Conservation (phyloP, 2,329 filamentous ascomycete genomes). For the Colletotrichum siamense region DNA sequence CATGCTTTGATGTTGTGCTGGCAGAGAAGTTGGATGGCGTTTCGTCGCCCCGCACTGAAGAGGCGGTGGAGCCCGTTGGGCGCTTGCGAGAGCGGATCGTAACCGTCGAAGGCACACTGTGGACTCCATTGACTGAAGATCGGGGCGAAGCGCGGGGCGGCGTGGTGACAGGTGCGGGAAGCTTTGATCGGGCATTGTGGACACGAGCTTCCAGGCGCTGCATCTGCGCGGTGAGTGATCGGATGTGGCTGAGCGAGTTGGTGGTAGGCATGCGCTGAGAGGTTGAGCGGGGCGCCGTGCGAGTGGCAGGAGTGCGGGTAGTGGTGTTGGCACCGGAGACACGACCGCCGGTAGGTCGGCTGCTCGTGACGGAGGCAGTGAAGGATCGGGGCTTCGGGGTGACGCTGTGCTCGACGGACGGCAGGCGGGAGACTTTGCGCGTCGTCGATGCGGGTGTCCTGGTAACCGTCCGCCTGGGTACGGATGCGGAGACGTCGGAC, state of each 20-base stretch:
- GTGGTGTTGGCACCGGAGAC: slow-evolving; percentile 48
- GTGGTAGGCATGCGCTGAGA: slow-evolving; percentile 60
- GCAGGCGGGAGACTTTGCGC: slow-evolving; percentile 46
- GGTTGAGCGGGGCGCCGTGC: slow-evolving; percentile 49
- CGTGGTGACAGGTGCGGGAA: slow-evolving; percentile 80
- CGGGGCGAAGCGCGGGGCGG: slow-evolving; percentile 85
- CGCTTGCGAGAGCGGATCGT: slow-evolving; percentile 75
- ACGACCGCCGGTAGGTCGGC: slow-evolving; percentile 37
- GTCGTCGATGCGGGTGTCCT: slow-evolving; percentile 54
- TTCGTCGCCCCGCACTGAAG: slow-evolving; percentile 55
- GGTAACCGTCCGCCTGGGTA: not conserved
- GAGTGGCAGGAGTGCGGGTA: slow-evolving; percentile 60
- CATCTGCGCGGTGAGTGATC: slow-evolving; percentile 94
- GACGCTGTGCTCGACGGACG: slow-evolving; percentile 37
- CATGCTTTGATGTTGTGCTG: slow-evolving; percentile 53
- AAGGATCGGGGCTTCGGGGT: slow-evolving; percentile 56
- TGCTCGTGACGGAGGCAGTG: slow-evolving; percentile 38
- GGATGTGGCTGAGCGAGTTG: slow-evolving; percentile 88
- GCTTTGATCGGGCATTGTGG: slow-evolving; percentile 87
- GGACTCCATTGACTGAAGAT: slow-evolving; percentile 42
- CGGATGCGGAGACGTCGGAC: slow-evolving; percentile 75
- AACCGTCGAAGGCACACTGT: slow-evolving; percentile 59
- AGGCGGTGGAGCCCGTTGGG: slow-evolving; percentile 60
- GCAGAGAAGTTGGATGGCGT: slow-evolving; percentile 29
- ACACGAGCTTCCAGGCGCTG: slow-evolving; percentile 94